Base-by-base conservation (phyloP, 805 yeast genomes). In the Yarrowia osloensis region DNA sequence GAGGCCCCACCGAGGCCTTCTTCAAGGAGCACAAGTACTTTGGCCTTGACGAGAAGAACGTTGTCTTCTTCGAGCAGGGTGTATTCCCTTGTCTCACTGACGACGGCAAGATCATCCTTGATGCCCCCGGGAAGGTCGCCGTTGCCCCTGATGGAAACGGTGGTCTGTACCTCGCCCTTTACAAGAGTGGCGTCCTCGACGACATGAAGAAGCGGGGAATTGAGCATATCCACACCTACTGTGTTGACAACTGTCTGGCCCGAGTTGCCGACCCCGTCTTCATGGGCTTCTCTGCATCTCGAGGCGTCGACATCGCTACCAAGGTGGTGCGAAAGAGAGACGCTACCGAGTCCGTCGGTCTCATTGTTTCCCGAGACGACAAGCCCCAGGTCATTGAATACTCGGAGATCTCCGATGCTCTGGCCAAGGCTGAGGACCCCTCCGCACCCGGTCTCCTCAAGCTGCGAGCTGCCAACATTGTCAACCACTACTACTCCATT, bases 71-170 rank as follows among this genome's bases (percentile, higher is more conserved):
- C 78, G 88, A 94, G 79, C 99, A 95, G 78, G 99, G 99, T 24
- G 90, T 94, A 1, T 82, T 95, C 70, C 99, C 99, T 13, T 96
- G 98, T 68, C 86, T 95, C 70, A 84, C 85, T 72, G 71, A 80
- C 55, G 84, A 85, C 29, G 99, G 98, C 46, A 84, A 88, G 73
- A 84, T 95, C 71, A 82, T 93, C 67, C 74, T 91, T 74, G 86
- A 85, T 69, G 76, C 86, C 8, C 80, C 82, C 49, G 74, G 78
- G 47, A 77, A 81, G 28, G 82, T 91, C 42, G 88, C 92, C 29
- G 89, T 89, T 73, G 90, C 97, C 7, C 99, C 99, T 1, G 98
- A 95, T 77, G 99, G 99, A 0, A 95, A 95, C 76, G 99, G 99
- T 68, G 99, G 99, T 1, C 81, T 95, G 62, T 95, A 95, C 80